These are phyloP conservation scores for Cladosporium colombiae DNA, from an alignment of 2,329 filamentous ascomycete species.

Conservation along the genomic window DNA sequence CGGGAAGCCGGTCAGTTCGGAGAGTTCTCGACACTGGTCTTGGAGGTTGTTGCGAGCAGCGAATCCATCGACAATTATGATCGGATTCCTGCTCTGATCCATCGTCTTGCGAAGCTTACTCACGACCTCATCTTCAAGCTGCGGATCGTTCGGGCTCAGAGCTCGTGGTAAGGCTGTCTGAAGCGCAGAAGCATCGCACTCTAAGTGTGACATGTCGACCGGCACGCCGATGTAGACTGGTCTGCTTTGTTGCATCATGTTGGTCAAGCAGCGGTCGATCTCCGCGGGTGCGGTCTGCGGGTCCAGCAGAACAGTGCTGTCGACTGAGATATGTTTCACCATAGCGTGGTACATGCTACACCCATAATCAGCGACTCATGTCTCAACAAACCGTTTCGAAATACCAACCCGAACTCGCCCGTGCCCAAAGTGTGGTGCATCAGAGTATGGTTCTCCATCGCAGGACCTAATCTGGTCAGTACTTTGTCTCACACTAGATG, in stretches of 20 bases:
- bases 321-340: conserved; percentile 32
- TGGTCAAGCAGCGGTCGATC: conserved; percentile 33
- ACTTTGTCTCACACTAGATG: not conserved
- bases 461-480: conserved; percentile 4
- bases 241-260: conserved; percentile 27
- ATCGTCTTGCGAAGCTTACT: conserved; percentile 16
- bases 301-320: conserved; percentile 28
- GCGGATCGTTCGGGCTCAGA: not conserved
- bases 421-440: conserved; percentile 35
- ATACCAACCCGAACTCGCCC: conserved; percentile 25
- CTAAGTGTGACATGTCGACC: conserved; percentile 27
- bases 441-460: conserved; percentile 24
- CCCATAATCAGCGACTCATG: not conserved
- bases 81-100: conserved; percentile 21
- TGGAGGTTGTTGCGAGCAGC: conserved; percentile 23
- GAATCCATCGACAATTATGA: conserved; percentile 31
- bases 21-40: conserved; percentile 23
- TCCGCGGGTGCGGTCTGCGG: conserved; percentile 27
- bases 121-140: conserved; percentile 18
- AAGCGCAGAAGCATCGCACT: conserved; percentile 19
- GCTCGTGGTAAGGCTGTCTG: conserved; percentile 19
- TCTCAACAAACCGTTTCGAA: not conserved
- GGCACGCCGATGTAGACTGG: conserved; percentile 34
- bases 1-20: conserved; percentile 23
- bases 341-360: conserved; percentile 31